Conservation (phyloP, 1,284 basidiomycete species). For the Heterobasidion parviporum region DNA sequence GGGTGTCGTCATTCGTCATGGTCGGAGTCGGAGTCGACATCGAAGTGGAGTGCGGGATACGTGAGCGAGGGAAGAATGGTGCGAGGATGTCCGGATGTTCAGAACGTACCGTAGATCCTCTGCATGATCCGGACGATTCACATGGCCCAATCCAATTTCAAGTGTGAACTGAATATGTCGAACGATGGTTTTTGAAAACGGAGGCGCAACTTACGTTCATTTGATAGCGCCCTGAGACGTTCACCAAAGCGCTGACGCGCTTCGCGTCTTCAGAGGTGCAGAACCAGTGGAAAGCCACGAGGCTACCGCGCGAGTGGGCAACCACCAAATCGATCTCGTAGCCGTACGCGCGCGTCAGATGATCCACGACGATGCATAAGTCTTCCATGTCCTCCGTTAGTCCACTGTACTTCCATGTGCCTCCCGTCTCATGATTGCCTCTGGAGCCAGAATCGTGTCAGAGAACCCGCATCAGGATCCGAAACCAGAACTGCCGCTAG, state of each 20-base stretch:
- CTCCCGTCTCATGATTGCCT: conserved; percentile 68
- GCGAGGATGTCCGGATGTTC: too few relatives aligned
- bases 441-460: conserved; percentile 25
- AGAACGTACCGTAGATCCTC: conserved; percentile 11
- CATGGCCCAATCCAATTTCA: background rate
- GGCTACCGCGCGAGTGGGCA: conserved; percentile 66
- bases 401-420: conserved; percentile 50
- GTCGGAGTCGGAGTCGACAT: too few relatives aligned
- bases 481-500: background rate
- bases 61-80: too few relatives aligned
- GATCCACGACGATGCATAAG: conserved; percentile 52
- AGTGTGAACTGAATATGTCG: conserved; percentile 5
- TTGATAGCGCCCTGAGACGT: conserved; percentile 65
- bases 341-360: conserved; percentile 47
- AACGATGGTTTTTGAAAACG: background rate
- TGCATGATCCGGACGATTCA: conserved; percentile 6
- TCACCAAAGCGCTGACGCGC: conserved; percentile 50
- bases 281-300: conserved; percentile 61
- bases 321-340: conserved; percentile 62
- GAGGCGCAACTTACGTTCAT: conserved; percentile 48
- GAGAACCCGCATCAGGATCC: too few relatives aligned
- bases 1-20: too few relatives aligned
- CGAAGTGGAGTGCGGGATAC: too few relatives aligned
- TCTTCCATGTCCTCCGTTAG: conserved; percentile 56
- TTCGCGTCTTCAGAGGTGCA: conserved; percentile 50